phyloP scores from a whole-genome alignment of 306 rosid genomes.

The Hippophae tibetana region DNA sequence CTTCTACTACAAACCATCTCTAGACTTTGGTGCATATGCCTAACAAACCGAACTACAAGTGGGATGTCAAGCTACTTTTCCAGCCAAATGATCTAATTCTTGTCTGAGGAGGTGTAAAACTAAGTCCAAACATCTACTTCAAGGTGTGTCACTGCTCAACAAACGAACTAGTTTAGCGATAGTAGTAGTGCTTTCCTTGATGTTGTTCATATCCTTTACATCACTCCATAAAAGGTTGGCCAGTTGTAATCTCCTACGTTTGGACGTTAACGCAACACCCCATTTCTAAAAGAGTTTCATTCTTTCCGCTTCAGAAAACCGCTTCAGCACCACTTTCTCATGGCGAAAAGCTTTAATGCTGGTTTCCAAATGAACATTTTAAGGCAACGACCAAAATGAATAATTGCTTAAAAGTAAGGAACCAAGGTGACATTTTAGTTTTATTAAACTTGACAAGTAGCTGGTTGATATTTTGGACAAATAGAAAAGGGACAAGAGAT shows the following conservation, averaged over 20 bases:
- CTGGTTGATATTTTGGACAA: no score
- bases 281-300: slow-evolving; percentile 52
- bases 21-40: no score
- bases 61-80: slow-evolving; percentile 50
- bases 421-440: no score
- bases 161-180: slow-evolving; percentile 74
- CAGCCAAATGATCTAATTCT: slow-evolving; percentile 53
- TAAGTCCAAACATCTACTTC: slow-evolving; percentile 93
- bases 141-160: slow-evolving; percentile 66
- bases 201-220: slow-evolving; percentile 45
- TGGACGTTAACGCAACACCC: slow-evolving; percentile 65
- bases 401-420: no score
- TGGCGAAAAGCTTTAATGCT: slow-evolving; percentile 59
- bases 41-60: slow-evolving; percentile 12
- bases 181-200: slow-evolving; percentile 59
- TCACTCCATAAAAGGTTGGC: slow-evolving; percentile 56
- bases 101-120: slow-evolving; percentile 53
- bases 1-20: no score
- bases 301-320: slow-evolving; percentile 64
- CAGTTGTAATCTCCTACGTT: slow-evolving; percentile 85
- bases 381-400: no score
- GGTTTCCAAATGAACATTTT: slow-evolving; percentile 16
- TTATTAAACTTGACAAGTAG: no score
- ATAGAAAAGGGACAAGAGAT: slow-evolving; percentile 10
- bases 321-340: slow-evolving; percentile 65